Evolutionary conservation across 2,329 filamentous ascomycete species (phyloP), one percentile per base, ranked within the genome.

Genomic region (Stagonosporopsis chrysanthemi): DNA sequence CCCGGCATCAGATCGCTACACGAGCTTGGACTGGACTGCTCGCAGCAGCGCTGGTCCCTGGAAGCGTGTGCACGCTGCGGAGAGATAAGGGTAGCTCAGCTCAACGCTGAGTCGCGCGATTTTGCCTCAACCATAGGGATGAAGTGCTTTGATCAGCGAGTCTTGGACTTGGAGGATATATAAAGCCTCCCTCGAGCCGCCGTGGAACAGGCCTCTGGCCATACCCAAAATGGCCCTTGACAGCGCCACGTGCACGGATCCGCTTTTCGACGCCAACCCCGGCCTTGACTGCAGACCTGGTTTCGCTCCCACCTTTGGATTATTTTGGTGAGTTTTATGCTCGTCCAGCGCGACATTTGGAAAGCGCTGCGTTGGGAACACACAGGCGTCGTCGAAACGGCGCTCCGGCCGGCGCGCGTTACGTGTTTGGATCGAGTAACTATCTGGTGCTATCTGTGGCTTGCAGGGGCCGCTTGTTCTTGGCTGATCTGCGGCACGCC

Each of bases 381-480:
- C 44, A 39, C 39, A 52, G 43, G 43, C 44, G 48, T 44, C 31
- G 54, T 57, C 48, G 31, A 47, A 52, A 38, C 19, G 19, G 39
- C 43, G 43, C 43, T 26, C 43, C 43, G 49, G 56, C 62, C 67
- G 67, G 71, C 60, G 58, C 56, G 61, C 60, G 65, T 75, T 75
- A 75, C 71, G 71, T 72, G 62, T 67, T 62, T 47, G 50, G 51
- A 68, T 66, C 61, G 56, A 66, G 66, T 70, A 69, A 71, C 66
- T 63, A 68, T 69, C 53, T 40, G 17, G 6, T 61, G 71, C 69
- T 74, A 74, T 73, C 61, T 68, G 52, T 59, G 48, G 43, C 44
- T 43, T 52, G 24, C 58, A 63, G 63, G 63, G 61, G 41, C 52
- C 58, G 58, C 53, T n/a, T 40, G 58, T 59, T 66, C 66, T 66